Conservation (phyloP, 306 rosid genomes). For the Rosa multiflora region DNA sequence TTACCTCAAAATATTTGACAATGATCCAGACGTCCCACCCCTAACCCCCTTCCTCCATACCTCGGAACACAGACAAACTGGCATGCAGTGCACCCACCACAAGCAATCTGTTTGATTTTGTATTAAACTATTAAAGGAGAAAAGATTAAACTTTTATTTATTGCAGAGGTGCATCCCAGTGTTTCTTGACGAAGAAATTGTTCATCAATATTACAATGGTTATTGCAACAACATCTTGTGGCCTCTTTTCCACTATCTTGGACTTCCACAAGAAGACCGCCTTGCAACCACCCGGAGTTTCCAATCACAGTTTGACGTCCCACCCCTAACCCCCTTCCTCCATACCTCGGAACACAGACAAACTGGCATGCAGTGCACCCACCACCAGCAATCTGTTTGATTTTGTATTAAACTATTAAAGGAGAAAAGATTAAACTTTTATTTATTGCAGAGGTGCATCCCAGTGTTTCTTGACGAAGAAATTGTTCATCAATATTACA, state of each 20-base stretch:
- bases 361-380: neutral
- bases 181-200: conserved; percentile 87
- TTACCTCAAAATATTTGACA: conserved; percentile 6
- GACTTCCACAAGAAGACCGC: conserved; percentile 94
- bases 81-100: neutral
- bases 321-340: neutral
- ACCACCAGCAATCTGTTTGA: neutral
- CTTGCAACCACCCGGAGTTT: conserved; percentile 94
- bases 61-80: neutral
- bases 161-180: conserved; percentile 92
- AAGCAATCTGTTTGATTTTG: neutral
- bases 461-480: conserved; percentile 95
- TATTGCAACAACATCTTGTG: conserved; percentile 96
- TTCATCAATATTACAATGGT: conserved; percentile 95
- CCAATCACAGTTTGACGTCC: conserved; percentile 81
- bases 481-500: conserved; percentile 88
- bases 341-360: neutral
- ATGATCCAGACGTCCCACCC: conserved; percentile 10
- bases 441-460: conserved; percentile 75
- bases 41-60: neutral
- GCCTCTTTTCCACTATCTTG: conserved; percentile 96
- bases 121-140: neutral
- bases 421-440: neutral
- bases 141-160: conserved; percentile 12
- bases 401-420: neutral